phyloP scores from a whole-genome alignment of 305 asterid species.

The Fraxinus nigra region DNA sequence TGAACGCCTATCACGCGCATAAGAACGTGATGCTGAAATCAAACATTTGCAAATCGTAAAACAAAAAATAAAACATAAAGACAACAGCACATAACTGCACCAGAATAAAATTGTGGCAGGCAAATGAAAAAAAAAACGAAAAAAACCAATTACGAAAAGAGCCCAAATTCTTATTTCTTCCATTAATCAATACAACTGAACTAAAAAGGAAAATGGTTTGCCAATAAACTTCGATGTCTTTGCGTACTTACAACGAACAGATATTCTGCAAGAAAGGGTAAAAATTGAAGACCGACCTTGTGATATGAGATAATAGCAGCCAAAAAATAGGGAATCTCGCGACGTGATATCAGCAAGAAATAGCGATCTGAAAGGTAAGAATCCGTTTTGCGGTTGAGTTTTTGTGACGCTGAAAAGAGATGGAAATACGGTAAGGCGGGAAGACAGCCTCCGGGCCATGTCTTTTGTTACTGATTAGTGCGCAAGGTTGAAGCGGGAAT shows the following conservation, averaged over 20 bases:
- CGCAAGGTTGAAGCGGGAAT: background rate
- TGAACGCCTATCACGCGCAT: conserved; percentile 55
- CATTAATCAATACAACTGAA: background rate
- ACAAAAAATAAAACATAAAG: background rate
- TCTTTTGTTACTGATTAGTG: background rate
- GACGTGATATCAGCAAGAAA: conserved; percentile 21
- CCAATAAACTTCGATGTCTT: background rate
- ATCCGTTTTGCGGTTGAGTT: conserved; percentile 19
- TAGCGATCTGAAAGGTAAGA: conserved; percentile 1
- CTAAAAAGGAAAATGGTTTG: background rate
- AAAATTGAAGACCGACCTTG: conserved; percentile 33
- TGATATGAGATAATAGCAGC: conserved; percentile 13
- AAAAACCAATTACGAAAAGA: background rate
- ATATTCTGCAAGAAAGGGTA: conserved; percentile 15
- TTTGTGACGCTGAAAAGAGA: conserved; percentile 26
- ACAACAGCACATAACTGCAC: background rate
- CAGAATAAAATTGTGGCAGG: background rate
- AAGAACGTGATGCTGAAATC: conserved; percentile 55
- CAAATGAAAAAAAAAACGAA: background rate
- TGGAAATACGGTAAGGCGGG: conserved; percentile 35
- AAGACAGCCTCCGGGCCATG: conserved; percentile 47
- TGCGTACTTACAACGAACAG: conserved; percentile 45
- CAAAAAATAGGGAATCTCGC: conserved; percentile 1
- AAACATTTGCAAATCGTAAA: background rate
- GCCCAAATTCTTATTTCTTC: background rate